These are phyloP conservation scores for Sarocladium oryzae DNA, from an alignment of 2,329 filamentous ascomycete genomes.

Conservation along the genomic window DNA sequence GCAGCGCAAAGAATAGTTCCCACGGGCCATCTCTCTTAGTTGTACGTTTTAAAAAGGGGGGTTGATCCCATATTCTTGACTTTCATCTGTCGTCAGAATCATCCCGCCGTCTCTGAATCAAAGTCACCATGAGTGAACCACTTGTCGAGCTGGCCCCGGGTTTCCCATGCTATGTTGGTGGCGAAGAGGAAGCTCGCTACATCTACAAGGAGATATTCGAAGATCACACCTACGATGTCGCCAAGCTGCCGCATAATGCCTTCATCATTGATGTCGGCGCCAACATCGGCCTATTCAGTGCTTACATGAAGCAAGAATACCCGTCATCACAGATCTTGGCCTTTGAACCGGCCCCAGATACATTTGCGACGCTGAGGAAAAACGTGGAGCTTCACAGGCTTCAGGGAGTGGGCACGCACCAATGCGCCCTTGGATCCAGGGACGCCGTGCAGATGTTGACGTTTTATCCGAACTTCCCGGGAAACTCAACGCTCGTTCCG, in stretches of 20 bases:
- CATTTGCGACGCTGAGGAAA: conserved; percentile 12
- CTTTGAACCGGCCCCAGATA: conserved; percentile 20
- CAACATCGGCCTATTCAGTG: conserved; percentile 20
- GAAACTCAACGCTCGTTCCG: conserved; percentile 18
- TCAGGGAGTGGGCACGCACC: conserved; percentile 11
- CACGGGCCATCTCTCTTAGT: too few relatives aligned
- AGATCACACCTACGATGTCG: conserved; percentile 17
- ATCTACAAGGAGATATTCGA: conserved; percentile 19
- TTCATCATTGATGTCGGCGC: conserved; percentile 19
- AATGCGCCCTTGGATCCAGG: conserved; percentile 12
- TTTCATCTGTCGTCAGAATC: too few relatives aligned
- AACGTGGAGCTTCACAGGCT: conserved; percentile 15
- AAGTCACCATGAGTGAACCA: too few relatives aligned
- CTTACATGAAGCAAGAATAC: conserved; percentile 20
- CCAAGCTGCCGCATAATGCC: conserved; percentile 11
- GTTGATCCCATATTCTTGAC: too few relatives aligned
- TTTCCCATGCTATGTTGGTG: conserved; percentile 15
- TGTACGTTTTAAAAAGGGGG: too few relatives aligned
- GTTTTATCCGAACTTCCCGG: conserved; percentile 16
- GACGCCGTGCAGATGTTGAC: conserved; percentile 11
- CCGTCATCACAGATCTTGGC: conserved; percentile 18
- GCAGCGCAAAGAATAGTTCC: too few relatives aligned
- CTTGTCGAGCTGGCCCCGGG: conserved; percentile 14
- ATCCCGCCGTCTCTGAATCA: too few relatives aligned
- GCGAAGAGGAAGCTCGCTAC: conserved; percentile 14